Evolutionary conservation across 106 monocot species (phyloP).

Genomic region (Phalaenopsis equestris): DNA sequence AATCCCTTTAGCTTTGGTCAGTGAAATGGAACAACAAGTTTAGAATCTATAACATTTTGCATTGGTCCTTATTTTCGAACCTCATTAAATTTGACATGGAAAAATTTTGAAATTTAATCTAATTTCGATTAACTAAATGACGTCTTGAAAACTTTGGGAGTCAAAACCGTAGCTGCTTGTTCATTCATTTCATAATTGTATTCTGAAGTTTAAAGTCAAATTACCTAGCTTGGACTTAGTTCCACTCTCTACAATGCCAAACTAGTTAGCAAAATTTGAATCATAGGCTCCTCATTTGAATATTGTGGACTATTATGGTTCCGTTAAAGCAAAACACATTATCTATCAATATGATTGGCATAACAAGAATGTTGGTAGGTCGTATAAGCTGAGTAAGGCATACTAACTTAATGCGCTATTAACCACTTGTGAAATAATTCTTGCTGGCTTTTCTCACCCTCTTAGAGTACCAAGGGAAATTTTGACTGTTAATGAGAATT

Average conservation of each 20-base stretch:
- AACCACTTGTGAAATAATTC: constrained; percentile 93
- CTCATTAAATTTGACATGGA: no score
- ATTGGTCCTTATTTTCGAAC: no score
- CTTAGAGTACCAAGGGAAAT: constrained; percentile 86
- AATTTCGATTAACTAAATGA: no score
- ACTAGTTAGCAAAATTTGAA: constrained; percentile 88
- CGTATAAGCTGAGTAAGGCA: constrained; percentile 19
- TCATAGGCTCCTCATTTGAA: constrained; percentile 91
- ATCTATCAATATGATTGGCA: constrained; percentile 94
- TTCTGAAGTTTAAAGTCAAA: constrained; percentile 60
- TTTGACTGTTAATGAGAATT: constrained; percentile 89
- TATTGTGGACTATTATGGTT: constrained; percentile 94
- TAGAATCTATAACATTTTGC: no score
- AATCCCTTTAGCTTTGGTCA: no score
- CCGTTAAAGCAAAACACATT: constrained; percentile 73
- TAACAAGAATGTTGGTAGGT: constrained; percentile 31
- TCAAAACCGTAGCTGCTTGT: constrained; percentile 85
- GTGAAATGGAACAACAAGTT: no score
- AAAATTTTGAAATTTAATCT: no score
- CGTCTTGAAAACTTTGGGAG: no score
- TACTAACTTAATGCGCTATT: constrained; percentile 85
- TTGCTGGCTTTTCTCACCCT: constrained; percentile 70
- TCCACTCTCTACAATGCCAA: constrained; percentile 97
- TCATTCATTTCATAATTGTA: constrained; percentile 87
- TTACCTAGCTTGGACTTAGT: constrained; percentile 79